These are phyloP conservation scores for Asterophora lycoperdoides DNA, from an alignment of 768 basidiomycete genomes.

Conservation along the genomic window DNA sequence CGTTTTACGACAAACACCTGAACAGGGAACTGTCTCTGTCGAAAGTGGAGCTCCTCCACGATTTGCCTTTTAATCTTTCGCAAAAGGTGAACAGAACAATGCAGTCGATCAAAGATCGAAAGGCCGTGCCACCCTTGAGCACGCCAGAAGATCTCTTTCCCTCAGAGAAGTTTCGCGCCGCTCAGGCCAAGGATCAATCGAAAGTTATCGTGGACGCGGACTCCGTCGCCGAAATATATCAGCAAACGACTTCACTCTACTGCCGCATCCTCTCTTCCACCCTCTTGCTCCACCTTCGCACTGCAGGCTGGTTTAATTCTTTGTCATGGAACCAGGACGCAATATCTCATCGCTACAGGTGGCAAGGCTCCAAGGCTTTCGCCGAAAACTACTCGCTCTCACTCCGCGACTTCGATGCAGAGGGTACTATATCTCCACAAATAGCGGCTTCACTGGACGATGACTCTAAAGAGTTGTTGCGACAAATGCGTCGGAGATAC, in stretches of 20 bases:
- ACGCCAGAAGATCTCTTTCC: not conserved
- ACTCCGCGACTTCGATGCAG: not conserved
- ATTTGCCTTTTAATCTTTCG: not conserved
- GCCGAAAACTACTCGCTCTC: conserved; percentile 3
- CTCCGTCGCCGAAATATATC: not conserved
- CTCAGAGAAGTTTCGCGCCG: not conserved
- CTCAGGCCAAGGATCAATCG: not conserved
- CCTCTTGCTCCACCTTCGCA: not conserved
- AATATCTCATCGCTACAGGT: too few relatives aligned
- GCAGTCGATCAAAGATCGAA: not conserved
- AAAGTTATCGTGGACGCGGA: not conserved
- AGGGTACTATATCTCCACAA: not conserved
- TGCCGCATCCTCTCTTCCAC: not conserved
- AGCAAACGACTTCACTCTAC: not conserved
- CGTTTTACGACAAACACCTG: conserved; percentile 5
- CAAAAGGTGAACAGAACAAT: not conserved
- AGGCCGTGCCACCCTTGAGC: not conserved
- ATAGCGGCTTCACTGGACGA: not conserved
- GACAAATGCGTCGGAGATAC: not conserved
- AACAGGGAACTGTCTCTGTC: not conserved
- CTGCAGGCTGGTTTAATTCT: not conserved
- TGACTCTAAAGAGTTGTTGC: not conserved
- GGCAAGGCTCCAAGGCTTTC: not conserved
- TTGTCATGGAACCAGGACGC: not conserved
- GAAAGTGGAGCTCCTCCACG: not conserved